Base-by-base conservation (phyloP, 2,329 filamentous ascomycete species). In the Conoideocrella luteorostrata region DNA sequence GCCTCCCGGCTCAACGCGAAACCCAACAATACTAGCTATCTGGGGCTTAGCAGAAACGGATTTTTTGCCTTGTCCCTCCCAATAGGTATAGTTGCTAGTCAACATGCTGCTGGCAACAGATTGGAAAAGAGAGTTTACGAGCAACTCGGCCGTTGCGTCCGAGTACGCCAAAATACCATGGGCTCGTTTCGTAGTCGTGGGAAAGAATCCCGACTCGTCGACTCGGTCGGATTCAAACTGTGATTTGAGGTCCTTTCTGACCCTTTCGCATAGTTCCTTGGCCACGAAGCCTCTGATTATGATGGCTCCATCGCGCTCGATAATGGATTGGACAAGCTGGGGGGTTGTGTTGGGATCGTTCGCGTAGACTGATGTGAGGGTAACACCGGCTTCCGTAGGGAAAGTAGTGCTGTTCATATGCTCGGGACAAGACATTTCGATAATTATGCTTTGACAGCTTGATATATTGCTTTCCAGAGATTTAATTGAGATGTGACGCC, bases 141-240 rank as follows among this genome's bases (percentile, higher is more conserved):
- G 57, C 7, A 65, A 56, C 39, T 69, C 60, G n/a, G 63, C 58
- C 22, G 64, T 67, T 1, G 55, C 59, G 26, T 64, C 59, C 0
- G 66, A 69, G 9, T 60, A 55, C 3, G 53, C 61, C 12, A 69
- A 47, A 15, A 70, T 46, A 2, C 67, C 65, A 2, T 61, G 62
- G 0, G 66, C 66, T 17, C 67, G 56, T 46, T 66, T 61, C 0
- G 63, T 68, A 1, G 64, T 68, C 2, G 47, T 44, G 2, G 65
- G 65, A 33, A 68, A 68, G 54, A 68, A 67, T 6, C 65, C 65
- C 17, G 57, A 61, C 23, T 55, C 51, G 48, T 68, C 65, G 13
- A 55, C 53, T 1, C 48, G 50, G 47, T 68, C 64, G 3, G 52
- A 52, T 43, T 67, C 63, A 26, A 67, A 67, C 30, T 59, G 48